Percentiles rank a stretch among this genome's conserved stretches.
These are phyloP conservation scores for Furcasterigmium sp. DNA, from an alignment of 2,329 filamentous ascomycete genomes.

Conservation along the genomic window DNA sequence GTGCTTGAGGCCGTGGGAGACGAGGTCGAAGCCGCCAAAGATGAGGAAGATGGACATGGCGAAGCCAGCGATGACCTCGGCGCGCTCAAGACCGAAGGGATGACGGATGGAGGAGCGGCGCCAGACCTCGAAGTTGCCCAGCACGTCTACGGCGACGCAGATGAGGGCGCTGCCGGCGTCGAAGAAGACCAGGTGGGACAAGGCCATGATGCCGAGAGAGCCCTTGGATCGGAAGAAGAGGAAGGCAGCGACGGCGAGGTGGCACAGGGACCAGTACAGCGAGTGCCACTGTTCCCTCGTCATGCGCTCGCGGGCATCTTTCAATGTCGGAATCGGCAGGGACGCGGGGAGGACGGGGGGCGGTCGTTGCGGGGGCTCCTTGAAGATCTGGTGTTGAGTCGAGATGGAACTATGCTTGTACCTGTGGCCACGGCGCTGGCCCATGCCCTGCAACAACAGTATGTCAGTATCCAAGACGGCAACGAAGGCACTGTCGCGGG, in stretches of 20 bases:
- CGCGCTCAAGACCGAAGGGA: conserved; percentile 87
- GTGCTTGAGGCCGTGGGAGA: conserved; percentile 91
- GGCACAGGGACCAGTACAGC: conserved; percentile 84
- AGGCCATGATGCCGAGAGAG: conserved; percentile 82
- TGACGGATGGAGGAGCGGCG: conserved; percentile 86
- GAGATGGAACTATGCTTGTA: conserved; percentile 97
- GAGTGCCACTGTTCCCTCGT: conserved; percentile 78
- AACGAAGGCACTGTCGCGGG: too few species aligned
- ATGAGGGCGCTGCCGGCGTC: conserved; percentile 89
- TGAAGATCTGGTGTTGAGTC: conserved; percentile 85
- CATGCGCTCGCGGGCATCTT: conserved; percentile 87
- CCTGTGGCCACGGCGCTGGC: conserved; percentile 88
- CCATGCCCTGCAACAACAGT: conserved; percentile 60
- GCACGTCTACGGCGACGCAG: conserved; percentile 86
- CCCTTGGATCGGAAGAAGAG: conserved; percentile 83
- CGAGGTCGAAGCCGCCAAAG: conserved; percentile 95
- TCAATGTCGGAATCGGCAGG: conserved; percentile 82
- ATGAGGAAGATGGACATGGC: conserved; percentile 92
- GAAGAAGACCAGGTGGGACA: conserved; percentile 92
- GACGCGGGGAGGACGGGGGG: conserved; percentile 87
- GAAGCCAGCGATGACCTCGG: conserved; percentile 91
- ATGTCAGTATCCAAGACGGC: too few species aligned
- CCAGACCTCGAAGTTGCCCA: conserved; percentile 98
- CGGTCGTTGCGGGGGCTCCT: conserved; percentile 79
- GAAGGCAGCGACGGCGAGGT: conserved; percentile 75